Percentiles rank a stretch among this genome's conserved stretches.
phyloP scores from a whole-genome alignment of 345 rosid genomes.

The Hirschfeldia incana region DNA sequence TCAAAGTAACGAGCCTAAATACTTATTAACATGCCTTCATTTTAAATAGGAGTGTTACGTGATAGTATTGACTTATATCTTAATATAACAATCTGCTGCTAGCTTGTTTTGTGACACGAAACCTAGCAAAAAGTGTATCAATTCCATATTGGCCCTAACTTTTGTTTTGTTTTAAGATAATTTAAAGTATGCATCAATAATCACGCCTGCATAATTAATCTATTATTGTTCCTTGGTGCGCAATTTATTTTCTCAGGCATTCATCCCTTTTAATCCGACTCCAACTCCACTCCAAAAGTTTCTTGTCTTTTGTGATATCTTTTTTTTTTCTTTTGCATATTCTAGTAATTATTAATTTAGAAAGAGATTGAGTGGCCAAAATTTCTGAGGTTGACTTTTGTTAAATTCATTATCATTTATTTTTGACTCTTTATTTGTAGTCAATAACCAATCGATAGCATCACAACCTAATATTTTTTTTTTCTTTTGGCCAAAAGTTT shows the following conservation, averaged over 20 bases:
- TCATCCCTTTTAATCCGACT: slow-evolving; percentile 38
- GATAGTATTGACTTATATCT: not conserved
- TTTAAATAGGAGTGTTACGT: not conserved
- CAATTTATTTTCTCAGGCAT: slow-evolving; percentile 34
- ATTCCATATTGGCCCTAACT: slow-evolving; percentile 36
- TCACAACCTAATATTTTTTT: slow-evolving; percentile 1
- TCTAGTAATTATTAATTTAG: slow-evolving; percentile 20
- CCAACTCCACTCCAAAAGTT: slow-evolving; percentile 45
- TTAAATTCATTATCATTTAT: slow-evolving; percentile 30
- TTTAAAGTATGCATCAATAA: slow-evolving; percentile 37
- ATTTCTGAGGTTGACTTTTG: slow-evolving; percentile 39
- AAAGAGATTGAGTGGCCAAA: slow-evolving; percentile 36
- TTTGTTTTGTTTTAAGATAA: slow-evolving; percentile 29
- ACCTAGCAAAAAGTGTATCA: slow-evolving; percentile 18
- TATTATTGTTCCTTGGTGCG: slow-evolving; percentile 38
- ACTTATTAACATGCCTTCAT: not conserved
- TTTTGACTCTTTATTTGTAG: slow-evolving; percentile 31
- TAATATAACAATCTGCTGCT: slow-evolving; percentile 13
- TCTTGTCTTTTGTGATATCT: slow-evolving; percentile 40
- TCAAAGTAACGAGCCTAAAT: not conserved
- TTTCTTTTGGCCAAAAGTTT: slow-evolving; percentile 3
- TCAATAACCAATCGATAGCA: slow-evolving; percentile 37
- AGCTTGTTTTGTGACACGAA: slow-evolving; percentile 41
- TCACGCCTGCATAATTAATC: slow-evolving; percentile 37
- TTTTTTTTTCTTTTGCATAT: slow-evolving; percentile 15